Conservation (phyloP, 306 rosid species). For the Prunus campanulata region DNA sequence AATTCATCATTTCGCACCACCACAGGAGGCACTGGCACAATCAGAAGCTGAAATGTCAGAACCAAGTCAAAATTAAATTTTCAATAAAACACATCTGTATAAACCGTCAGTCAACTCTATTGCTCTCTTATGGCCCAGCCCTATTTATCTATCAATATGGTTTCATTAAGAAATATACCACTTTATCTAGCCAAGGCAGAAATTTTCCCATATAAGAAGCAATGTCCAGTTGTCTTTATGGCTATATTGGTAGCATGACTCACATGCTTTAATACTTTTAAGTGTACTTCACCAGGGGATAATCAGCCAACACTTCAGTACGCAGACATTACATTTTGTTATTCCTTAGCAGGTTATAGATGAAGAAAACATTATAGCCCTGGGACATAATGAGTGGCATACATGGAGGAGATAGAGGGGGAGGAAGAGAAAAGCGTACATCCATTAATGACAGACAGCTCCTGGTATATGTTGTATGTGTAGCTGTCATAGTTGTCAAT, state of each 20-base stretch:
- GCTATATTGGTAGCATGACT: neutral
- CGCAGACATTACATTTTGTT: neutral
- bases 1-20: conserved; percentile 81
- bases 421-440: conserved; percentile 44
- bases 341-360: neutral
- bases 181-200: neutral
- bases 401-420: neutral
- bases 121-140: neutral
- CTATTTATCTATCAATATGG: neutral
- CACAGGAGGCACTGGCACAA: conserved; percentile 82
- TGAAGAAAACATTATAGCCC: neutral
- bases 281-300: neutral
- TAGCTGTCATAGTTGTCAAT: conserved; percentile 98
- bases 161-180: neutral
- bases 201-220: neutral
- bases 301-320: neutral
- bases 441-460: conserved; percentile 81
- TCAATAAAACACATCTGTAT: neutral
- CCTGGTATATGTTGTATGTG: conserved; percentile 97
- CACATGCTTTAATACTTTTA: neutral
- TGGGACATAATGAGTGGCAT: neutral
- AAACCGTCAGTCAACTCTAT: neutral
- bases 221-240: neutral
- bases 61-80: neutral
- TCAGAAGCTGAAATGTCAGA: conserved; percentile 30